Evolutionary conservation across 768 basidiomycete genomes (phyloP), one percentile per base, ranked within the genome.

Genomic region (Tylopilus rubrobrunneus): DNA sequence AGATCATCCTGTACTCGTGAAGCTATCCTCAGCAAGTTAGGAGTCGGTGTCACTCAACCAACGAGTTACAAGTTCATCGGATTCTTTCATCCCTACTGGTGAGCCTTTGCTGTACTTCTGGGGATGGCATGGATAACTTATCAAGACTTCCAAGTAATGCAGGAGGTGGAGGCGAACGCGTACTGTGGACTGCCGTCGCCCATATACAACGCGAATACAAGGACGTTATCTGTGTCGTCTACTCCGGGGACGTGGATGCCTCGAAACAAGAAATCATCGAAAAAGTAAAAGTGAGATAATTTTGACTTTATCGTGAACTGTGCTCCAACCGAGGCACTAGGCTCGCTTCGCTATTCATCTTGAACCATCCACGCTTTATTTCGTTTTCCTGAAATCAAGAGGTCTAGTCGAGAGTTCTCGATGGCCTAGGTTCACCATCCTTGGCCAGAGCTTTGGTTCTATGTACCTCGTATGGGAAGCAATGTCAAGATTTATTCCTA

Each of bases 31-130:
- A 51, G 48, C 31, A 54, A 61, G 12, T n/a, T 69, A 5, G 59
- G 58, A 9, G 11, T 52, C 19, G 14, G 44, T 25, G 39, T 23
- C 15, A 34, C 50, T 0, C 15, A 54, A 31, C 12, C 47, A 8
- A 56, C 15, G 29, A 47, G 54, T 5, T 55, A 55, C 45, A 73
- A 63, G 44, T 70, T 94, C 19, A 74, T 94, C 3, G 94, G 89
- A 0, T 88, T 95, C 73, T 96, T 97, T 67, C 95, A 98, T 74
- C 95, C 95, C 0, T 98, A 95, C 67, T 98, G 94, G 94, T 94
- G 62, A 14, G 34, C 12, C 34, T 15, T 34, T 34, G 19, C 23
- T 28, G 33, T 36, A 45, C 12, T 29, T 33, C 25, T 19, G 45
- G 21, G 25, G 27, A 40, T 29, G 27, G 11, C 21, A 17, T 43